Percentiles rank a stretch among this genome's conserved stretches.
Conservation (phyloP, 768 basidiomycete genomes). For the Gloeopeniophorella convolvens region DNA sequence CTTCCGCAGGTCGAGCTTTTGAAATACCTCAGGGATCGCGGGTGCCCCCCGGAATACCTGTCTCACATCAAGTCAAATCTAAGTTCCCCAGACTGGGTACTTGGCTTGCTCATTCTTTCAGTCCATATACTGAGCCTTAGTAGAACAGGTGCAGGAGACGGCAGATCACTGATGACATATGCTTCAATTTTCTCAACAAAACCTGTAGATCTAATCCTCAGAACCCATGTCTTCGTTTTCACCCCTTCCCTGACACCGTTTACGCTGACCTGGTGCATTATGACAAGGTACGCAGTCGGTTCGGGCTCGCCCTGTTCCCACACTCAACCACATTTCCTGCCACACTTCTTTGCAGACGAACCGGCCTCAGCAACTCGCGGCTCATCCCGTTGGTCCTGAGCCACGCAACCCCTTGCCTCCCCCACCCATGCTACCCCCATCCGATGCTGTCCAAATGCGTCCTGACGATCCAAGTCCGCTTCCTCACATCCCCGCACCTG, state of each 20-base stretch:
- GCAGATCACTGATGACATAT: neutral
- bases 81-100: neutral
- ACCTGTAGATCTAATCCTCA: accelerated
- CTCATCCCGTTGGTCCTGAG: too few relatives aligned
- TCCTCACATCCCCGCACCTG: too few relatives aligned
- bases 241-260: neutral
- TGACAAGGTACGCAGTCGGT: too few relatives aligned
- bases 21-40: neutral
- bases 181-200: neutral
- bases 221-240: neutral
- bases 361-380: too few relatives aligned
- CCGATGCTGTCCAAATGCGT: too few relatives aligned
- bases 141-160: neutral
- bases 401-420: too few relatives aligned
- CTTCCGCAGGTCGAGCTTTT: neutral
- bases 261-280: neutral
- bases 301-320: too few relatives aligned
- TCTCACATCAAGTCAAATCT: neutral
- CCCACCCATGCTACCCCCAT: too few relatives aligned
- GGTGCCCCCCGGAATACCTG: neutral
- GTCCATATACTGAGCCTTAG: neutral
- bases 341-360: too few relatives aligned
- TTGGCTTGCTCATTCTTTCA: neutral
- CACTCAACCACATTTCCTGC: too few relatives aligned
- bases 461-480: too few relatives aligned